Evolutionary conservation across 805 yeast species (phyloP), one percentile per base, ranked within the genome.

Genomic region (Yueomyces sp.): DNA sequence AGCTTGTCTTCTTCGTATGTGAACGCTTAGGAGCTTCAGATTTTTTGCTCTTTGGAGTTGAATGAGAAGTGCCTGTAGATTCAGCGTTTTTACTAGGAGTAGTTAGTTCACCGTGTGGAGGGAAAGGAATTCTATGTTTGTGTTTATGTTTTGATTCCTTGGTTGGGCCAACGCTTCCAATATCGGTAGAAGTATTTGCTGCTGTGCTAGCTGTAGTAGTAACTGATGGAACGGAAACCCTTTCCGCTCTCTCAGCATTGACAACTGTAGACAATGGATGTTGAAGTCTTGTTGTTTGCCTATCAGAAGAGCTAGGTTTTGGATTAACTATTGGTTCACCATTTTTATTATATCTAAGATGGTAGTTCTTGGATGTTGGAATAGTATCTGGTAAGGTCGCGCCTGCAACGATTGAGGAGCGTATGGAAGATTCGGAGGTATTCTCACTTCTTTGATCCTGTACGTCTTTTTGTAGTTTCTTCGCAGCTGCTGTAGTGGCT

Each of bases 311-410:
- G 6, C 7, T 11, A 36, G n/a, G 19, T 9, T 8, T 36, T 11
- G 41, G 7, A 26, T 36, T 12, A 26, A 11, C 7, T 7, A 43
- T 5, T 4, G 37, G 32, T 26, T 43, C 38, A 5, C 45, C 45
- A 28, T 40, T 34, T 27, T 45, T 41, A 31, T 48, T 51, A 32
- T 45, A 43, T 45, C 57, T 51, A 37, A 49, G 37, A 39, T 52
- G 47, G 37, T 50, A 53, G 36, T 57, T 55, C 40, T 52, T 48
- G 6, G 64, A 60, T 6, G 62, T 57, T 40, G 63, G 63, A 26
- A 60, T 56, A 12, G 53, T 46, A 11, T 49, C 52, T 5, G 64
- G 63, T 9, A 57, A 36, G 12, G 63, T 60, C 1, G 64, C 63
- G 33, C 63, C 64, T 5, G 63, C 63, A 40, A 49, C 53, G 31